Conservation (phyloP, 495 filamentous ascomycete species). For the Talaromyces stipitatus region DNA sequence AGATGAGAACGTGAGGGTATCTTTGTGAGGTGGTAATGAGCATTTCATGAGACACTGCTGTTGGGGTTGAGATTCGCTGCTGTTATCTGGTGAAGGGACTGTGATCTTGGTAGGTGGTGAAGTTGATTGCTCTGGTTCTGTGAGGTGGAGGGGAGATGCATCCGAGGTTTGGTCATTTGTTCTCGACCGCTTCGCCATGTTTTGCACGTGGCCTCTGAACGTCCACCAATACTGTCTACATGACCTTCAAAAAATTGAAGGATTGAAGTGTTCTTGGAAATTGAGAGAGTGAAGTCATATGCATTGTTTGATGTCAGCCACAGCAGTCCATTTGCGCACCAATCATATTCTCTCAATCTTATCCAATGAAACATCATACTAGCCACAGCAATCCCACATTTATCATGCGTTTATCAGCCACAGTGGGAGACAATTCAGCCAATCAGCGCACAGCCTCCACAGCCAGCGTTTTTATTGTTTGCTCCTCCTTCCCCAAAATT, state of each 20-base stretch:
- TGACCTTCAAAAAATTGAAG: not conserved
- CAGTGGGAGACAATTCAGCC: not conserved
- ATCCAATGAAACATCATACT: too few species aligned
- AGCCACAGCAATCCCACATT: not conserved
- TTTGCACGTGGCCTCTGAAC: not conserved
- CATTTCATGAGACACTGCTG: constrained; percentile 55
- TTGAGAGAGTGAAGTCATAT: not conserved
- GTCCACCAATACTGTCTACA: not conserved
- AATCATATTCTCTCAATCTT: too few species aligned
- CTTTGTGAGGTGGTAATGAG: constrained; percentile 69
- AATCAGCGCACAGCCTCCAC: not conserved
- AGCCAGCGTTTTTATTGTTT: not conserved
- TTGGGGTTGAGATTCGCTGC: not conserved
- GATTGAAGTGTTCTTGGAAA: not conserved
- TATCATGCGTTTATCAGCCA: not conserved
- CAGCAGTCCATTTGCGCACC: not conserved
- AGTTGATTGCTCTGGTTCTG: not conserved
- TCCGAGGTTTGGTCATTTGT: constrained; percentile 15
- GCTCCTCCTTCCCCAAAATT: not conserved
- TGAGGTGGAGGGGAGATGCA: not conserved
- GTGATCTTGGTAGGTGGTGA: constrained; percentile 4
- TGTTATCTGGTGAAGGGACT: not conserved
- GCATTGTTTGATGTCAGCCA: not conserved
- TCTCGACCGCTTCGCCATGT: constrained; percentile 56
- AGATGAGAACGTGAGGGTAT: constrained; percentile 58